phyloP scores from a whole-genome alignment of 352 stramenopile genomes.

The Globisporangium spiculum region DNA sequence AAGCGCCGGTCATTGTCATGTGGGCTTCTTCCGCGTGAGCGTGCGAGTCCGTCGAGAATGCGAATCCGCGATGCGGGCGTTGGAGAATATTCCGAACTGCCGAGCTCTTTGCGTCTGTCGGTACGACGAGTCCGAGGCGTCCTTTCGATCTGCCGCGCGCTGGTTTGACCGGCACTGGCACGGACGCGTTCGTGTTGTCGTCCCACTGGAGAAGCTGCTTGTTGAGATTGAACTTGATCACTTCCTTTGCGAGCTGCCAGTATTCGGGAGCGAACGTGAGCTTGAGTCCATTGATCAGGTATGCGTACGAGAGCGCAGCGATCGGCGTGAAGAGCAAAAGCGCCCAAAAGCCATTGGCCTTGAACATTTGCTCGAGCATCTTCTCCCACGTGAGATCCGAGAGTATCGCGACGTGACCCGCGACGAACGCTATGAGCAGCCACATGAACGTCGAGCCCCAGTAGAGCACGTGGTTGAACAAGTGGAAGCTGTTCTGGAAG shows the following conservation, averaged over 20 bases:
- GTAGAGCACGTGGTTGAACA: constrained; percentile 68
- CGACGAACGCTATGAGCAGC: constrained; percentile 56
- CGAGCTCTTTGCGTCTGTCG: constrained; percentile 25
- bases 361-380: constrained; percentile 68
- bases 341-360: constrained; percentile 53
- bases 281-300: constrained; percentile 53
- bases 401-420: constrained; percentile 46
- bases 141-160: constrained; percentile 13
- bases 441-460: constrained; percentile 59
- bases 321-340: constrained; percentile 54
- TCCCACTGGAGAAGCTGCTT: constrained; percentile 58
- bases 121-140: constrained; percentile 37
- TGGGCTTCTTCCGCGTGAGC: constrained; percentile 49
- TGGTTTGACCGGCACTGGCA: constrained; percentile 40
- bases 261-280: constrained; percentile 70
- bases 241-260: constrained; percentile 76
- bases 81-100: constrained; percentile 22
- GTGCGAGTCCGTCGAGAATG: constrained; percentile 65
- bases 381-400: constrained; percentile 72
- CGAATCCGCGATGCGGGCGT: constrained; percentile 62
- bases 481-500: constrained; percentile 74
- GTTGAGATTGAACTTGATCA: constrained; percentile 63
- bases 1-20: constrained; percentile 47
- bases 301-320: constrained; percentile 45
- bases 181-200: constrained; percentile 52